Evolutionary conservation across 2,329 filamentous ascomycete genomes (phyloP), one percentile per base, ranked within the genome.

Genomic region (Trichoderma koningii): DNA sequence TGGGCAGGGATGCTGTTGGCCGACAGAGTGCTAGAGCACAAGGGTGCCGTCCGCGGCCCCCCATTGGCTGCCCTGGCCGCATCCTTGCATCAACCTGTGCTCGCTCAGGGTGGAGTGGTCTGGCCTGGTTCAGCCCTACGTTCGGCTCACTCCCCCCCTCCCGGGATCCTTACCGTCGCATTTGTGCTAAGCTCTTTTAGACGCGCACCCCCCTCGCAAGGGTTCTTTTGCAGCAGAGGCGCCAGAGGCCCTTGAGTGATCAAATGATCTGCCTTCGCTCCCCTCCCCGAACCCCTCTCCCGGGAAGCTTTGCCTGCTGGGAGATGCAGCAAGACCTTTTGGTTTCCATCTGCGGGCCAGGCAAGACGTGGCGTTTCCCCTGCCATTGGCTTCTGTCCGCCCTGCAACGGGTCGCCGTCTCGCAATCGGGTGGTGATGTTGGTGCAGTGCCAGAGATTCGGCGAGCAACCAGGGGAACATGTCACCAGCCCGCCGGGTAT

Each of bases 11-110:
- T 42, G 15, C 41, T 53, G 55, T 59, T 65, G 55, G 63, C 55
- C 38, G 59, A 44, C 63, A 45, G 34, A 38, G 45, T 38, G 10
- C 42, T 48, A 60, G 42, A 50, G 41, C n/a, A 3, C 41, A 5
- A 38, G 34, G 34, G 34, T 38, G 2, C 26, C 26, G 51, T 60
- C 63, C 44, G 28, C 3, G 30, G 34, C 26, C 21, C 10, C 41
- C 55, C 9, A 66, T 66, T 66, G 64, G 64, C 51, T 66, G 64
- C 64, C 64, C 64, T 66, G 64, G 64, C 15, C 50, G 51, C 50
- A 63, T 55, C 55, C 63, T 45, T 57, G 55, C 47, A 44, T 57
- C 63, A 41, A 44, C 53, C 56, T 55, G 48, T 60, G 50, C 44
- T 48, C 55, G 48, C 63, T 65, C 41, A 1, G 3, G 45, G 60